Evolutionary conservation across 345 rosid species (phyloP), one percentile per base, ranked within the genome.

Genomic region (Draba incana): DNA sequence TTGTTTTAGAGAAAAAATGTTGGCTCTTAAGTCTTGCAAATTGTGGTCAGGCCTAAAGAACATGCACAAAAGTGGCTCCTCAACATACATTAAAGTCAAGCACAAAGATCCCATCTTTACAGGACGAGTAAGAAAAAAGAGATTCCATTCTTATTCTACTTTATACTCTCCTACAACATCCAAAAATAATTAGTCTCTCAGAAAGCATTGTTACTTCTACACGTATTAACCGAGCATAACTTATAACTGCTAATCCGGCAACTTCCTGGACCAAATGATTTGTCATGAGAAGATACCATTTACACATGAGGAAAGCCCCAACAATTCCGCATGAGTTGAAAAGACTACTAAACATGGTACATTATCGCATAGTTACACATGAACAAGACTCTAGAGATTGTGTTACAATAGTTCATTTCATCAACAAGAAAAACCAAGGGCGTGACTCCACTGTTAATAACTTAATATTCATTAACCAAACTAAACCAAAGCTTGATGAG

Each of bases 1-100:
- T 72, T 8, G 37, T 33, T 33, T 33, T 33, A 33, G 37, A 33
- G 96, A 92, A 78, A 90, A 92, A 24, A 92, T 80, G 83, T 79
- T 92, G 58, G 87, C 82, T 74, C 90, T 83, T 72, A 92, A 74
- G 69, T 92, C 98, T 84, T 90, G 90, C 81, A 86, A 62, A 82
- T 77, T 83, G 75, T 85, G 96, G 83, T 87, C 90, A 42, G 90
- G 85, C 84, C 92, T 85, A 84, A 20, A 28, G 66, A 43, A 31
- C 64, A 72, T 54, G 61, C 41, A 73, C 2, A 16, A 12, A 56
- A 56, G 57, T 46, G 42, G 41, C 31, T 38, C 46, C 31, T 71
- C 52, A 63, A 11, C 61, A 59, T 28, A 37, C 47, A 43, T 6
- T 1, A 20, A 51, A 31, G 8, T 43, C 37, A 20, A 61, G 48